A percentile compares a stretch with the other conserved stretches of the same genome.
These are phyloP conservation scores for Erigeron canadensis DNA, from an alignment of 129 eudicot genomes.

Conservation along the genomic window DNA sequence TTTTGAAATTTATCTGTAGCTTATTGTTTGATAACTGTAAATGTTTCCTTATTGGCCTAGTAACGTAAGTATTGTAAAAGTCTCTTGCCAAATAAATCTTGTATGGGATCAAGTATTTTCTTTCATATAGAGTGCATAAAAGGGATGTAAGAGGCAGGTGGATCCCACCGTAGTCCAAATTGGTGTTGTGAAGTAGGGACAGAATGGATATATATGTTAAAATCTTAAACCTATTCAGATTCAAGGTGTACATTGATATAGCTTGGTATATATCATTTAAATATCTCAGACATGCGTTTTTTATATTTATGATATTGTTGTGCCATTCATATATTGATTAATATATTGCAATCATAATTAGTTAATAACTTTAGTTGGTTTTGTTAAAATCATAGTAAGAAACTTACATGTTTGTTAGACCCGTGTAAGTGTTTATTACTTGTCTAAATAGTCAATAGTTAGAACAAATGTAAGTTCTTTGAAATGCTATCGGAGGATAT, in stretches of 20 bases:
- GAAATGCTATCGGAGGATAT: not conserved
- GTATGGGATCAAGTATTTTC: conserved; percentile 1
- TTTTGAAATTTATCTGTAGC: not conserved
- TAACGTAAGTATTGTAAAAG: not conserved
- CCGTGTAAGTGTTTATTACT: not conserved
- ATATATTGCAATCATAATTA: not conserved
- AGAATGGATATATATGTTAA: not conserved
- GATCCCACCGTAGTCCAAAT: conserved; percentile 5
- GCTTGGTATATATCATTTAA: conserved; percentile 4
- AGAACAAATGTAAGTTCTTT: not conserved
- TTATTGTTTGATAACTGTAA: conserved; percentile 3
- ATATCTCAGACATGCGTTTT: not conserved
- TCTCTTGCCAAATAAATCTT: not conserved
- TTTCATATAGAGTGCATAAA: conserved; percentile 13
- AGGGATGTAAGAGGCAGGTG: conserved; percentile 12
- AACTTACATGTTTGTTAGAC: not conserved
- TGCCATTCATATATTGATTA: not conserved
- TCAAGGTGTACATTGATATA: not conserved
- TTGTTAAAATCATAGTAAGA: not conserved
- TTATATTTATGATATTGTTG: not conserved
- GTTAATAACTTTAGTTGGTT: not conserved
- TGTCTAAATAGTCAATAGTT: not conserved
- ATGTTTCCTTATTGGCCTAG: conserved; percentile 1
- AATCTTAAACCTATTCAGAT: conserved; percentile 1
- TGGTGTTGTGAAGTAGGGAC: not conserved